Evolutionary conservation across 2,329 filamentous ascomycete species (phyloP), one percentile per base, ranked within the genome.

Genomic region (Hypoxylon sp.): DNA sequence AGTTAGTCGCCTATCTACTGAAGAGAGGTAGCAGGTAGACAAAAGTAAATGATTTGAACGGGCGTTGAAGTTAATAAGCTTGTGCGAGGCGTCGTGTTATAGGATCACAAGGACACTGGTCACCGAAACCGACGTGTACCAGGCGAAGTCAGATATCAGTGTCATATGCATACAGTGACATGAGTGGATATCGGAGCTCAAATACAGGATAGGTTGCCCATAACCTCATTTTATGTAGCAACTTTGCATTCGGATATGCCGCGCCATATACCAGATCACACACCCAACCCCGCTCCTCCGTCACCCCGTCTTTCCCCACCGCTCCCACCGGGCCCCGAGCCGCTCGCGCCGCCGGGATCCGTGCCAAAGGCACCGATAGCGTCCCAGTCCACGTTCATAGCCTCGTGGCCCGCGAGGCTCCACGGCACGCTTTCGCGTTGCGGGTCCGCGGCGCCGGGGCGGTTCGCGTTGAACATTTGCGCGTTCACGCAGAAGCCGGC

Each of bases 401-500:
- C 48, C 21, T 46, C 48, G 11, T 18, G n/a, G 2, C 53, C 53
- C 27, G 37, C 29, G 10, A 57, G 10, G 9, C 24, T 33, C 60
- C 60, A 63, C 15, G 56, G 48, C n/a, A 54, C n/a, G 29, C 33
- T 26, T 2, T 33, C 56, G 11, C 2, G 27, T 24, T 47, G 27
- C 7, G 57, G 20, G 3, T 18, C n/a, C 11, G 42, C 20, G 4
- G 27, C 46, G 17, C 17, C 45, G 13, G 23, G 21, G 4, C 20
- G 27, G 50, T 24, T 37, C 17, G 20, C 26, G 4, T 26, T 5
- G 37, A 17, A 41, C 37, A n/a, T n/a, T n/a, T 65, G 62, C 4
- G 62, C 47, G 45, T 58, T 61, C 46, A 63, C 38, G 40, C 59
- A 68, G 15, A 54, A 11, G 26, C 62, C 53, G 3, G 52, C 55